These are phyloP conservation scores for Saccharomyces hybrid DNA, from an alignment of 1,139 yeast genomes.

Conservation along the genomic window DNA sequence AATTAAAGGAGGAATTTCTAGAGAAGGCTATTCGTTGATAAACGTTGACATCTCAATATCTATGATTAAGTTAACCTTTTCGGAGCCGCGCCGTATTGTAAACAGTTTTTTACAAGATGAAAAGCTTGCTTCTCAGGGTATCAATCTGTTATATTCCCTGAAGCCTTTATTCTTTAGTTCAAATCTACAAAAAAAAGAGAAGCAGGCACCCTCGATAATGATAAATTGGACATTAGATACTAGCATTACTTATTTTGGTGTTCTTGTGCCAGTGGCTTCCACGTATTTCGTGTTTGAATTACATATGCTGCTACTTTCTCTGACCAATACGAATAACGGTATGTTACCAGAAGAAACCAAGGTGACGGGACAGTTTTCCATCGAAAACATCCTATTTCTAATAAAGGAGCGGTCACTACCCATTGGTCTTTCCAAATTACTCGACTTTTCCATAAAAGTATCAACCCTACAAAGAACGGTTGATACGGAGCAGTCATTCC, in stretches of 20 bases:
- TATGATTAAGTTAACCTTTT: conserved; percentile 22
- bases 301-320: conserved; percentile 16
- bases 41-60: conserved; percentile 18
- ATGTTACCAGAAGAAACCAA: conserved; percentile 5
- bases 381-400: conserved; percentile 22
- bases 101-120: conserved; percentile 24
- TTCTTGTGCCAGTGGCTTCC: conserved; percentile 24
- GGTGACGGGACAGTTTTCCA: conserved; percentile 20
- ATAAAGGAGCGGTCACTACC: conserved; percentile 28
- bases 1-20: conserved; percentile 9
- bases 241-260: conserved; percentile 23
- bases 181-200: background rate
- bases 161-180: conserved; percentile 5
- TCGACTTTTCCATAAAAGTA: conserved; percentile 32
- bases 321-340: conserved; percentile 13
- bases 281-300: conserved; percentile 26
- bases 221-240: conserved; percentile 16
- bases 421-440: conserved; percentile 34
- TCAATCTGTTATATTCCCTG: conserved; percentile 11
- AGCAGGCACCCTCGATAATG: background rate
- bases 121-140: conserved; percentile 18
- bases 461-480: conserved; percentile 26
- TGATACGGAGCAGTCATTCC: conserved; percentile 38
- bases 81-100: conserved; percentile 24
- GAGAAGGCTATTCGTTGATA: conserved; percentile 4